Evolutionary conservation across 306 rosid species (phyloP), one percentile per base, ranked within the genome.

Genomic region (Boehmeria nivea): DNA sequence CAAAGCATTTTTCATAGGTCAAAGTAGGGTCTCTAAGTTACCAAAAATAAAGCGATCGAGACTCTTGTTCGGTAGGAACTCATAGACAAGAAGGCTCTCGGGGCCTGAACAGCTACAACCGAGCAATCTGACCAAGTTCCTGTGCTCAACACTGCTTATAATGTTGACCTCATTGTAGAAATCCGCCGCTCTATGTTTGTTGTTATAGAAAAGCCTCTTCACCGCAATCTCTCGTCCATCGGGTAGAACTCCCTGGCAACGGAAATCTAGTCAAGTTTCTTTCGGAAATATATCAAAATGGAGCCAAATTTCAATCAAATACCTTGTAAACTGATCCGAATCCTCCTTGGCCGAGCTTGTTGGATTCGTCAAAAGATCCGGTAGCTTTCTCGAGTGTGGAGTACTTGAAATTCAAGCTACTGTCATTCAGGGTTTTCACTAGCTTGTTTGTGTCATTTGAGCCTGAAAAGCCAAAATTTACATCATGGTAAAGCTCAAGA

Each of bases 61-160:
- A 60, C 97, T 90, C 72, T 45, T 77, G 84, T 90, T 90, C 3
- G 79, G 88, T 28, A 90, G 61, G 78, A 28, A 79, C 68, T 91
- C 96, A 59, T 91, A 87, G 11, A 91, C 87, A 18, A 91, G 96
- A 28, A 87, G 83, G 70, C 95, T 91, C 76, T 91, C 99, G 15
- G 99, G 94, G 72, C 96, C 95, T 14, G 96, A 77, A 54, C 93
- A 87, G 61, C 95, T 78, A 82, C 96, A 91, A 23, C 99, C 99
- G 58, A 84, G 70, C 56, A 91, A 49, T 54, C 95, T 78, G 33
- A 87, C 95, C 36, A 91, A 65, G 65, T 84, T 87, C 64, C 78
- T 91, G 75, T 91, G 96, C 68, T 91, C 89, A 33, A 84, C 89
- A 4, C 84, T 72, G 62, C 95, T 85, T 40, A 91, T 83, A 61